These are phyloP conservation scores for Closterium sp. DNA, from an alignment of 139 green algal genomes.

Conservation along the genomic window DNA sequence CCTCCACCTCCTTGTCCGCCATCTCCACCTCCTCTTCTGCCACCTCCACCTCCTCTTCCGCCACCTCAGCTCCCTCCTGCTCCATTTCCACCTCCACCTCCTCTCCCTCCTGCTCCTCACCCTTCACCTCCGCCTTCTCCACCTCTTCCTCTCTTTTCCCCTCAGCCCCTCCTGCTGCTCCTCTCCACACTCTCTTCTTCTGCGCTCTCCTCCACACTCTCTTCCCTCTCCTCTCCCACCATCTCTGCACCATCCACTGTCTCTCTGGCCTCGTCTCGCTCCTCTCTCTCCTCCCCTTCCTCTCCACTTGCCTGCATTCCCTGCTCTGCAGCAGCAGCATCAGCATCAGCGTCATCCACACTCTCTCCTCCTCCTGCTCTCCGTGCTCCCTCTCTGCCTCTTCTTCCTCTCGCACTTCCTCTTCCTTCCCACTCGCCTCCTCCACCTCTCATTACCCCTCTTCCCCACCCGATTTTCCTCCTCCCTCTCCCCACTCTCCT, in stretches of 20 bases:
- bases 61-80: background rate
- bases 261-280: no score
- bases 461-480: background rate
- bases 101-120: background rate
- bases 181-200: background rate
- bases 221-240: no score
- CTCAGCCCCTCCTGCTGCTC: background rate
- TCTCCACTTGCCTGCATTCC: no score
- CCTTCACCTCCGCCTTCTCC: no score
- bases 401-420: background rate
- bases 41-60: background rate
- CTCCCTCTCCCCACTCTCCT: no score
- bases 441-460: background rate
- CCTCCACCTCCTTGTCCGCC: background rate
- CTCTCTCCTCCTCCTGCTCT: no score
- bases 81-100: background rate
- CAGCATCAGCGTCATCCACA: no score
- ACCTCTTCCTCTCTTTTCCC: no score
- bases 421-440: background rate
- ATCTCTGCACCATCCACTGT: no score
- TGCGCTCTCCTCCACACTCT: background rate
- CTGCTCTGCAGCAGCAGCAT: no score
- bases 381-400: no score
- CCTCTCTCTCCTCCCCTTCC: no score
- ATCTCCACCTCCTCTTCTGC: background rate